Evolutionary conservation across 2,329 filamentous ascomycete genomes (phyloP), one percentile per base, ranked within the genome.

Genomic region (Chaetoscypha palmicola): DNA sequence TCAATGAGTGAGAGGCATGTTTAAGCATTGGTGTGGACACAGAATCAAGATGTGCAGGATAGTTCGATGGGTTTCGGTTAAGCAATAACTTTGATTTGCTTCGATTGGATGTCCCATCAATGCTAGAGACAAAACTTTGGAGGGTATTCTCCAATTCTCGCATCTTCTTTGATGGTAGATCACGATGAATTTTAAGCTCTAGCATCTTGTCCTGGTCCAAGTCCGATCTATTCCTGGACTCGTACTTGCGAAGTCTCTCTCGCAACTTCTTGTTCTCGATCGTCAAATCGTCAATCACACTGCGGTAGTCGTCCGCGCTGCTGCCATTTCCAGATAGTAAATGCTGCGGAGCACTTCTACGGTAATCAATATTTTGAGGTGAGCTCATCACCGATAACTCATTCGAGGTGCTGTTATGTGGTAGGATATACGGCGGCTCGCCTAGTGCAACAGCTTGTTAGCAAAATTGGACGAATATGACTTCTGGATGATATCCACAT

Each of bases 271-370:
- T 86, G 60, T 92, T 94, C 59, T 89, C 83, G 20, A 94, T 70
- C 0, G 87, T 94, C 46, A 94, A 64, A 59, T 94, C 88, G 56
- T 94, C 87, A 37, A 94, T 94, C 12, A 94, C 86, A 52, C 83
- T 83, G 36, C 87, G 74, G 48, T 80, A 90, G 44, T 90, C 86
- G 45, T 86, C 85, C 21, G 76, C 79, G 24, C 51, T 53, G 37
- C 53, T 58, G 11, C 43, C 48, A 35, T 46, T 50, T n/a, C 46
- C 48, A 2, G 7, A 23, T 12, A 5, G 26, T 20, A 31, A 17
- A 20, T 7, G 14, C 1, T 24, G 31, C n/a, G 19, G 26, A 8
- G 24, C 10, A 31, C 12, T 22, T 12, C 9, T 19, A 9, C 16
- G 36, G 12, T 28, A 33, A 5, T 22, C 24, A 17, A 33, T 21